Base-by-base conservation (phyloP, 345 rosid species). In the Dovyalis caffra region DNA sequence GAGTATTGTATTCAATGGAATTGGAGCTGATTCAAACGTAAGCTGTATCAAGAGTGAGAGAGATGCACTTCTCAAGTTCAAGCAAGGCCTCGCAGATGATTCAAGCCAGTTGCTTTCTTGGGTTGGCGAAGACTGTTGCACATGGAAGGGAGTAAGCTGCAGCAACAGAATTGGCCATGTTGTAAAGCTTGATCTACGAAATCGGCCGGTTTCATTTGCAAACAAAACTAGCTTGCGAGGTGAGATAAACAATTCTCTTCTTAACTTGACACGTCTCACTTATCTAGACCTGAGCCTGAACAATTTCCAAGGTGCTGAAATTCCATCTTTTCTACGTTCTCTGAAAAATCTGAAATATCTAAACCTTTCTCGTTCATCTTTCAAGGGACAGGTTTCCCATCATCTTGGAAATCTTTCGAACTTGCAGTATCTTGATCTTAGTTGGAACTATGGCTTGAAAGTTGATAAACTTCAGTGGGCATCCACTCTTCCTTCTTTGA, bases 71-170 rank as follows among this genome's bases (percentile, higher is more conserved):
- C 76, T 86, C 37, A 66, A 66, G 14, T 85, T 88, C 83, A 86
- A 69, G 47, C 25, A 64, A 20, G 76, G 76, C 21, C 79, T 86
- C 9, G 45, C 77, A 8, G 89, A 86, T 77, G 71, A 58, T 31
- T 76, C 91, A 3, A 78, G 77, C 75, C 74, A 81, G 10, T 84
- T 88, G 37, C 60, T 73, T 21, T 85, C 88, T 32, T 88, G 90
- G 91, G 47, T 72, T 25, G 85, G 87, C 68, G 79, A 83, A 66
- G 85, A 83, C 64, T 89, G 87, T 74, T 86, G 93, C 76, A 57
- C 23, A 65, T 85, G 91, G 91, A 6, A 58, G 0, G 88, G 90
- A 1, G 69, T 88, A 56, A 11, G 15, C 28, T 88, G 88, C 34
- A 76, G 73, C 70, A 65, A 71, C 51, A 35, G 0, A 25, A 83